Evolutionary conservation across 345 rosid genomes (phyloP).

Genomic region (Microthlaspi erraticum): DNA sequence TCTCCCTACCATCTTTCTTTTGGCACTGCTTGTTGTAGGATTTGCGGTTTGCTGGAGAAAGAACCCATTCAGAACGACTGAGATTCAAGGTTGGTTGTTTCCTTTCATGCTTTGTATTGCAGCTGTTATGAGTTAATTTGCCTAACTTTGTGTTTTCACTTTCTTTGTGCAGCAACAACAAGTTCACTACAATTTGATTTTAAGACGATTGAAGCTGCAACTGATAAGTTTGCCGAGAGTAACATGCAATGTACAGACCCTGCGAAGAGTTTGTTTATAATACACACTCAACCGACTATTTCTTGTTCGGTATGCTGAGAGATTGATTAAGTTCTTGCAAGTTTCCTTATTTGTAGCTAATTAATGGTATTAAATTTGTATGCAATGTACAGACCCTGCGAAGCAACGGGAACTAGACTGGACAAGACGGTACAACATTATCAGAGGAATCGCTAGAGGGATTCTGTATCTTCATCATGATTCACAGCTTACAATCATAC

Average conservation of each 20-base stretch:
- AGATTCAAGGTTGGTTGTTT: conserved; percentile 14
- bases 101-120: no score
- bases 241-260: no score
- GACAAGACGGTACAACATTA: conserved; percentile 2
- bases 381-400: background rate
- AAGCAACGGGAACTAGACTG: background rate
- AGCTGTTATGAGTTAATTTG: no score
- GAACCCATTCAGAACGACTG: background rate
- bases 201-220: conserved; percentile 26
- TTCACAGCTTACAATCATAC: conserved; percentile 2
- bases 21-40: conserved; percentile 13
- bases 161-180: background rate
- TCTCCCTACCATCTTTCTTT: conserved; percentile 7
- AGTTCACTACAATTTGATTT: conserved; percentile 4
- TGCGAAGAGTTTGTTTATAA: no score
- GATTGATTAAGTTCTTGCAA: background rate
- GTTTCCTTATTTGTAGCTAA: background rate
- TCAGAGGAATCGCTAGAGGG: background rate
- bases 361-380: background rate
- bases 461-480: conserved; percentile 6
- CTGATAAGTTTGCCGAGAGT: conserved; percentile 13
- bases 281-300: no score
- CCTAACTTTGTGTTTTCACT: background rate
- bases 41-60: background rate
- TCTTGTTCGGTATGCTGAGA: background rate